phyloP scores from a whole-genome alignment of 495 filamentous ascomycete species.

The Amniculicola lignicola region DNA sequence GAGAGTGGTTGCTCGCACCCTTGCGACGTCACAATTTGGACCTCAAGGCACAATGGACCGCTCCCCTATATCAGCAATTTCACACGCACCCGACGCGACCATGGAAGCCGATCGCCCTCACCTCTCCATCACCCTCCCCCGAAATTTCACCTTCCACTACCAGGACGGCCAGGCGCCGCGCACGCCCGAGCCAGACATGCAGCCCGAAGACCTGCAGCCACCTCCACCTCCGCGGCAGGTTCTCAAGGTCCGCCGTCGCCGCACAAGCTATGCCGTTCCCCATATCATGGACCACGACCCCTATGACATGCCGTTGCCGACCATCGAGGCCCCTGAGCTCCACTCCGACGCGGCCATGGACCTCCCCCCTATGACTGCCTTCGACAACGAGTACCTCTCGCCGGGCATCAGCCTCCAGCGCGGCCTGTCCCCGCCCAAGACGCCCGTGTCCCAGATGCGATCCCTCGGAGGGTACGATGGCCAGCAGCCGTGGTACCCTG shows the following conservation, averaged over 20 bases:
- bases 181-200: constrained; percentile 55
- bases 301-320: constrained; percentile 48
- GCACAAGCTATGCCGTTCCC: constrained; percentile 27
- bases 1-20: constrained; percentile 3
- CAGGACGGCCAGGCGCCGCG: constrained; percentile 51
- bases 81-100: neutral
- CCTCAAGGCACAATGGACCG: no score
- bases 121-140: constrained; percentile 62
- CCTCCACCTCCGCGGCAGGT: constrained; percentile 51
- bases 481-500: constrained; percentile 31
- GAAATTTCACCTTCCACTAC: constrained; percentile 63
- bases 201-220: constrained; percentile 45
- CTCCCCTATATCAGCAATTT: neutral
- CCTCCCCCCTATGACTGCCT: constrained; percentile 26
- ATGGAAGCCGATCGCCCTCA: constrained; percentile 44
- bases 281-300: constrained; percentile 2
- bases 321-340: constrained; percentile 57
- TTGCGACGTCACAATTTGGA: neutral
- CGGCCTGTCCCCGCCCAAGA: constrained; percentile 57
- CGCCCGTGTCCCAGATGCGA: constrained; percentile 56
- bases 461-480: constrained; percentile 6
- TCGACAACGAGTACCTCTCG: constrained; percentile 46
- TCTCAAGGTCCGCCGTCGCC: constrained; percentile 50
- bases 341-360: constrained; percentile 29
- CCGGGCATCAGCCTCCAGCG: constrained; percentile 48